Base-by-base conservation (phyloP, 108 stramenopile species). In the Fistulifera solaris region DNA sequence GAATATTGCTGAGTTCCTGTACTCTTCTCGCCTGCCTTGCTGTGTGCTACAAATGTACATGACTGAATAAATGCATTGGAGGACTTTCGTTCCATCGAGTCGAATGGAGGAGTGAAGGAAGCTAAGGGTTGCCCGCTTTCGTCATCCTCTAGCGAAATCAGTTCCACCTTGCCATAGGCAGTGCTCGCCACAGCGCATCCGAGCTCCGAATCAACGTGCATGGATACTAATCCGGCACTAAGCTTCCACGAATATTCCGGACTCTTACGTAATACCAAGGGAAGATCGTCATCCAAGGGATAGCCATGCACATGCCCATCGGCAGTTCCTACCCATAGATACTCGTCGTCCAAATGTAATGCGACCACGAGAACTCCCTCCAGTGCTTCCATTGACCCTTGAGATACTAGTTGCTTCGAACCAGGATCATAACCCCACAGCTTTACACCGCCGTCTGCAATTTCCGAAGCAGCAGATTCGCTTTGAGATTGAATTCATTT, bases 321-420 rank as follows among this genome's bases (percentile, higher is more conserved):
- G 40, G 54, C 19, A 16, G 31, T 62, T 42, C 54, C 67, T 6
- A 68, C 67, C 61, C 61, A 68, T 0, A 68, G 46, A 25, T 35
- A 56, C 8, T 67, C 59, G 11, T 67, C 59, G 35, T 67, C 66
- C 28, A 68, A 48, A 10, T 68, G 17, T 27, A 62, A 46, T 28
- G 28, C 12, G 10, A 61, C 62, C 13, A 56, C 61, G 3, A 62
- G 25, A 13, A 5, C 18, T 2, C 61, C 61, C 22, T 58, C 14
- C 24, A 68, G 21, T 10, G 67, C 61, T 18, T 23, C 22, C 31
- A 68, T 56, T 8, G 41, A 38, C 0, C 67, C 67, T 39, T 62
- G 67, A 18, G 54, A 62, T 25, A 68, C 43, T 12, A 68, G 42
- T 23, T 23, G 27, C 18, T 42, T 47, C 21, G 54, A 38, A 17